phyloP scores from a whole-genome alignment of 805 yeast species.

The Starmerella powellii region DNA sequence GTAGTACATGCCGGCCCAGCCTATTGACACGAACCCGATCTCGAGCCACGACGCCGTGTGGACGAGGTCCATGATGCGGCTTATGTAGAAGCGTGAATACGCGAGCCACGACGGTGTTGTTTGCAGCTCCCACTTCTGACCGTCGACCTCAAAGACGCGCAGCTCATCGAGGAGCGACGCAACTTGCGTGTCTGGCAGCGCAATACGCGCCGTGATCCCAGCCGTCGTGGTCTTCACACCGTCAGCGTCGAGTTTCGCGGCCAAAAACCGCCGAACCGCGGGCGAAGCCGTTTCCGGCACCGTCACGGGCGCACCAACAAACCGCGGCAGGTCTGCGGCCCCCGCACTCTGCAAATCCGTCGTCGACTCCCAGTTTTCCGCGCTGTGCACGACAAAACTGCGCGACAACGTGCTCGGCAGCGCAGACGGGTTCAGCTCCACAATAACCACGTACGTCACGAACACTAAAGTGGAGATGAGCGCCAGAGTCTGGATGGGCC shows the following conservation, averaged over 20 bases:
- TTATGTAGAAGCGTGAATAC: slow-evolving; percentile 29
- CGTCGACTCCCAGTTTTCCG: slow-evolving; percentile 14
- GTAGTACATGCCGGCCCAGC: slow-evolving; percentile 79
- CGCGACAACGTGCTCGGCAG: slow-evolving; percentile 21
- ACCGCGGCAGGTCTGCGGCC: slow-evolving; percentile 9
- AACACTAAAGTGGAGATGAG: slow-evolving; percentile 63
- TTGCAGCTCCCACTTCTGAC: slow-evolving; percentile 33
- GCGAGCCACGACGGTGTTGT: slow-evolving; percentile 32
- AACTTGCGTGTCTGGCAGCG: slow-evolving; percentile 8
- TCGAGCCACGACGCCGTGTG: slow-evolving; percentile 77
- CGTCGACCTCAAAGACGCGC: slow-evolving; percentile 21
- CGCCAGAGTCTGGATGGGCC: slow-evolving; percentile 79
- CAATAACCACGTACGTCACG: slow-evolving; percentile 57
- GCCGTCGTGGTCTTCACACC: not conserved
- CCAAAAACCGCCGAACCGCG: slow-evolving; percentile 6
- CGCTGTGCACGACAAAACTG: slow-evolving; percentile 15
- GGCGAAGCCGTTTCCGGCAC: slow-evolving; percentile 11
- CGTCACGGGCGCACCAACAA: slow-evolving; percentile 21
- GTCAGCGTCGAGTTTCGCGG: slow-evolving; percentile 1
- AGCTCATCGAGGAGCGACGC: slow-evolving; percentile 8
- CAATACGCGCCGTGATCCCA: slow-evolving; percentile 1
- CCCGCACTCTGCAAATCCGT: not conserved
- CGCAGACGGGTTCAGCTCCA: slow-evolving; percentile 31
- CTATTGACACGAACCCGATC: slow-evolving; percentile 61
- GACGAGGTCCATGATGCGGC: slow-evolving; percentile 27